Percentiles rank a stretch among this genome's conserved stretches.
Conservation (phyloP, 2,329 filamentous ascomycete species). For the Dothidotthia symphoricarpi region DNA sequence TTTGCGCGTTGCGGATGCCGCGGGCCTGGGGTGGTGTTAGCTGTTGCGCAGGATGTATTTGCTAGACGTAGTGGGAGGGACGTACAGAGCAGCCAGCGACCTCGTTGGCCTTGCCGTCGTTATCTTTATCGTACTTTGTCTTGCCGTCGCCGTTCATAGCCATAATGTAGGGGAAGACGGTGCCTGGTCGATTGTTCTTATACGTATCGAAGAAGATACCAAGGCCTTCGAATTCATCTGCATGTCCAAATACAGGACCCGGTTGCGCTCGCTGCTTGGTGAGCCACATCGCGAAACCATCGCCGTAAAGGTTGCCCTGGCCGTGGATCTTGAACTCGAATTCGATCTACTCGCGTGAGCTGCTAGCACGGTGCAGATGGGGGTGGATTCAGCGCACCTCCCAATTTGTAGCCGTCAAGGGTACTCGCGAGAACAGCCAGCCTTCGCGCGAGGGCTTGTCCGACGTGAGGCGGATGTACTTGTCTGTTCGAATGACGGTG, state of each 20-base stretch:
- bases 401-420: slow-evolving; percentile 97
- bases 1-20: slow-evolving; percentile 71
- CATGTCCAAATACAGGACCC: slow-evolving; percentile 83
- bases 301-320: slow-evolving; percentile 84
- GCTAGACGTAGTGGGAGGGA: slow-evolving; percentile 4
- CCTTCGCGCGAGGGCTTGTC: slow-evolving; percentile 88
- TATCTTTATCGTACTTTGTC: slow-evolving; percentile 85
- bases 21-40: slow-evolving; percentile 57
- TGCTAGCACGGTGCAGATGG: not conserved
- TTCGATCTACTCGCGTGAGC: slow-evolving; percentile 62
- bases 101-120: slow-evolving; percentile 91
- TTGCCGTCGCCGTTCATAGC: slow-evolving; percentile 94
- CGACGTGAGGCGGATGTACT: slow-evolving; percentile 87
- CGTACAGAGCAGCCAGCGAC: slow-evolving; percentile 84
- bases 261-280: slow-evolving; percentile 82
- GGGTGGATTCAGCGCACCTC: slow-evolving; percentile 54
- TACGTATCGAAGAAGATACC: slow-evolving; percentile 98
- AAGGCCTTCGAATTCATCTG: slow-evolving; percentile 87
- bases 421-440: slow-evolving; percentile 91
- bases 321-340: slow-evolving; percentile 94
- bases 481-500: slow-evolving; percentile 73
- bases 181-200: slow-evolving; percentile 97
- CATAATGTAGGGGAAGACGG: slow-evolving; percentile 97
- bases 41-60: not conserved
- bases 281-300: slow-evolving; percentile 97